Evolutionary conservation across 441 rosid species (phyloP).

Genomic region (Populus hybrid): DNA sequence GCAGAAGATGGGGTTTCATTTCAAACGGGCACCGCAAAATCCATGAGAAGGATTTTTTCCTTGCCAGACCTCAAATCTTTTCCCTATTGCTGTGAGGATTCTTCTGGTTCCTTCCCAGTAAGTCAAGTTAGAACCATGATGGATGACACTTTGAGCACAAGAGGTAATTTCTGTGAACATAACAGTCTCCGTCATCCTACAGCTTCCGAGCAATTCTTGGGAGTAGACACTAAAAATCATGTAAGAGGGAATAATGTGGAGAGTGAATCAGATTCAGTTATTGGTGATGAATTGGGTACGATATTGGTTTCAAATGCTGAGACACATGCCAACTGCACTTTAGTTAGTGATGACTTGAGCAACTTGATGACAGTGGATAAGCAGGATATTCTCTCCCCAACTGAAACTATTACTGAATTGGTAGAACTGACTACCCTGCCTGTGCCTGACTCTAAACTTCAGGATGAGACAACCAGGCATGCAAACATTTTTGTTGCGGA

Average conservation of each 20-base stretch:
- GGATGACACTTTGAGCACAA: background rate
- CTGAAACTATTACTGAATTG: slow-evolving; percentile 14
- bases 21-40: slow-evolving; percentile 21
- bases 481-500: slow-evolving; percentile 17
- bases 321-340: background rate
- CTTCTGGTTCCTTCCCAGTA: slow-evolving; percentile 25
- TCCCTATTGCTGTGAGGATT: slow-evolving; percentile 15
- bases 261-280: slow-evolving; percentile 6
- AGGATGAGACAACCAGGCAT: slow-evolving; percentile 15
- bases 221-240: background rate
- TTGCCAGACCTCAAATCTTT: slow-evolving; percentile 54
- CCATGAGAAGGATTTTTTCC: slow-evolving; percentile 55
- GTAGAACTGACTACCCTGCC: slow-evolving; percentile 24
- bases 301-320: slow-evolving; percentile 5
- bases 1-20: slow-evolving; percentile 27
- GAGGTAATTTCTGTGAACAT: background rate
- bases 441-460: slow-evolving; percentile 1
- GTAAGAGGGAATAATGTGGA: slow-evolving; percentile 8
- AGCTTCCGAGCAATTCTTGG: slow-evolving; percentile 15
- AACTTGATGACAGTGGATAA: slow-evolving; percentile 7
- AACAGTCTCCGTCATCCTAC: slow-evolving; percentile 8
- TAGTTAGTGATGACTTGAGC: slow-evolving; percentile 12
- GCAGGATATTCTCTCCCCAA: slow-evolving; percentile 10
- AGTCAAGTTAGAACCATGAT: slow-evolving; percentile 8
- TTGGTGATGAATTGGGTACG: slow-evolving; percentile 13